These are phyloP conservation scores for Phytomonas sp. DNA, from an alignment of 208 protist species.

Conservation along the genomic window DNA sequence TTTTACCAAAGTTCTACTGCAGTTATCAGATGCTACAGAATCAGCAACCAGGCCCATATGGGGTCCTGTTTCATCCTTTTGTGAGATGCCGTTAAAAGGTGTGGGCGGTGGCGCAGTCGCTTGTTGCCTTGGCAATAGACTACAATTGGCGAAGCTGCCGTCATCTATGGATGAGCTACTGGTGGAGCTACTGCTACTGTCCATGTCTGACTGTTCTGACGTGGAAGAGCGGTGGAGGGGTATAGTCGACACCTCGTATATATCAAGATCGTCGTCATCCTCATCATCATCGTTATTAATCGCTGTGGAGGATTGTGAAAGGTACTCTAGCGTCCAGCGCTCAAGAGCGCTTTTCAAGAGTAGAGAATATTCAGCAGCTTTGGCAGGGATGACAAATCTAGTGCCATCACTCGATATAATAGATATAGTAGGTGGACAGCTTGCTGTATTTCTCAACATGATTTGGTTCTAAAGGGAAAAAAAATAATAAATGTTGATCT, in stretches of 20 bases:
- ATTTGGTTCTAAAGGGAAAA: neutral
- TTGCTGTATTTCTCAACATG: neutral
- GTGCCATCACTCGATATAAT: constrained; percentile 57
- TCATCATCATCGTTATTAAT: constrained; percentile 6
- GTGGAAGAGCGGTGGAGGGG: neutral
- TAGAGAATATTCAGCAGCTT: constrained; percentile 32
- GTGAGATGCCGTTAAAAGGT: neutral
- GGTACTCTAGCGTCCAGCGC: constrained; percentile 34
- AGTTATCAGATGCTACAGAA: neutral
- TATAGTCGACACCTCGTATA: neutral
- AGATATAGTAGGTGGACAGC: constrained; percentile 25
- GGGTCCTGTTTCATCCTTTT: neutral
- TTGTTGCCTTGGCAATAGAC: neutral
- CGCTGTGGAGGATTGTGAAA: neutral
- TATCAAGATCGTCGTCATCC: constrained; percentile 17
- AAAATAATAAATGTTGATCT: neutral
- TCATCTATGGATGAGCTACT: neutral
- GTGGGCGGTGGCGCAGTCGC: neutral
- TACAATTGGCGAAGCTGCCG: neutral
- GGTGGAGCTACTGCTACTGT: constrained; percentile 9
- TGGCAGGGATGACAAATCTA: constrained; percentile 28
- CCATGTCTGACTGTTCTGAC: neutral
- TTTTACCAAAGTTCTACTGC: neutral
- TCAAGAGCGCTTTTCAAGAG: constrained; percentile 41
- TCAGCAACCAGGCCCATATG: neutral